phyloP scores from a whole-genome alignment of 1,284 basidiomycete genomes.

The Rhodotorula sp. region DNA sequence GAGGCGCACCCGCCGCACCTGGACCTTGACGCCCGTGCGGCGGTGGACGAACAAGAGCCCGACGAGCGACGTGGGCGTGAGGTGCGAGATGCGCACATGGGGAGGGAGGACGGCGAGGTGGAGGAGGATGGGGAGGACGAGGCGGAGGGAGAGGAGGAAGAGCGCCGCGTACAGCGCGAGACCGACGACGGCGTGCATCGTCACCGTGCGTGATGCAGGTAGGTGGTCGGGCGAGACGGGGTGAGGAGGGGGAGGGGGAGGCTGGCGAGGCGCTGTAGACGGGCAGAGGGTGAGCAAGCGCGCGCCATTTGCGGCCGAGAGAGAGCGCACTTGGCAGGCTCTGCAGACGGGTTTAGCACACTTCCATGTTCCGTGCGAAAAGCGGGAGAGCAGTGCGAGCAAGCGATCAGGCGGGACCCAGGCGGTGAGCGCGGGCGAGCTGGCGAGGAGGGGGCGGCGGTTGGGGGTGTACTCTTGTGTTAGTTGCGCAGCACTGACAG shows the following conservation, averaged over 20 bases:
- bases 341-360: no score
- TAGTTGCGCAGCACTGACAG: no score
- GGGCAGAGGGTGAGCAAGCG: no score
- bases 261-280: not conserved
- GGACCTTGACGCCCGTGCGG: not conserved
- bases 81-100: slow-evolving; percentile 11
- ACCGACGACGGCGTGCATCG: not conserved
- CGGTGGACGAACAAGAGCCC: not conserved
- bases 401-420: no score
- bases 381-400: no score
- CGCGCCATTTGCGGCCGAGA: no score
- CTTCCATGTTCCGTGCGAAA: no score
- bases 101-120: slow-evolving; percentile 13
- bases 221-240: not conserved
- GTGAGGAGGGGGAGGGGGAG: no score
- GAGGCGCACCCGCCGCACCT: not conserved
- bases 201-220: not conserved
- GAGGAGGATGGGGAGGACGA: slow-evolving; percentile 14
- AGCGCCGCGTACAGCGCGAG: not conserved
- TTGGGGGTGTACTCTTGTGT: no score
- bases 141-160: slow-evolving; percentile 10
- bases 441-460: no score
- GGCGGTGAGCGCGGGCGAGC: no score
- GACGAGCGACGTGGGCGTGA: slow-evolving; percentile 11
- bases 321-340: no score